phyloP scores from a whole-genome alignment of 805 yeast genomes.

The Candida railenensis region DNA sequence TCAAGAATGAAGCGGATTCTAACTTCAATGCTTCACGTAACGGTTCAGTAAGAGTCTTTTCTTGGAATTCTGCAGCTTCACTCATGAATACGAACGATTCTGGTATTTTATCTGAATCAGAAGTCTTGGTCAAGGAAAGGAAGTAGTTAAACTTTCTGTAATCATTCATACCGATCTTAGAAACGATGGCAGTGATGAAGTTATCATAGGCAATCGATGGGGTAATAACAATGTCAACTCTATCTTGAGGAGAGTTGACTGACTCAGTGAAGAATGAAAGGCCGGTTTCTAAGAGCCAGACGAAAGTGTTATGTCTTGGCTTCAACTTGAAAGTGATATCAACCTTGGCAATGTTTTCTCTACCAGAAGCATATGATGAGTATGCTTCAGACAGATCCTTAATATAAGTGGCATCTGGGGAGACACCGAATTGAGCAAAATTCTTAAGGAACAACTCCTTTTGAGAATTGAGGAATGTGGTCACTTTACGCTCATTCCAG shows the following conservation, averaged over 20 bases:
- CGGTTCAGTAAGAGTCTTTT: conserved; percentile 52
- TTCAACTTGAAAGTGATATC: conserved; percentile 60
- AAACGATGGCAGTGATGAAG: conserved; percentile 80
- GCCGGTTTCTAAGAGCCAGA: conserved; percentile 62
- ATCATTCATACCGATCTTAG: conserved; percentile 78
- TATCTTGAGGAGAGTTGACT: conserved; percentile 55
- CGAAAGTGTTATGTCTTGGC: conserved; percentile 77
- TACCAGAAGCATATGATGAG: conserved; percentile 83
- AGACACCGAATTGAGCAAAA: conserved; percentile 76
- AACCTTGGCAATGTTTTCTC: conserved; percentile 69
- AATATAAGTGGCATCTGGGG: conserved; percentile 39
- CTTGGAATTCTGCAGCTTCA: conserved; percentile 82
- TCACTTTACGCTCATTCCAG: conserved; percentile 57
- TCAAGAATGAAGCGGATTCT: conserved; percentile 49
- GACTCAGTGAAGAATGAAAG: conserved; percentile 57
- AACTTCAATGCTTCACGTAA: conserved; percentile 39
- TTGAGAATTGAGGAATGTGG: conserved; percentile 49
- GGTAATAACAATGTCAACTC: conserved; percentile 59
- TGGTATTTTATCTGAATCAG: conserved; percentile 72
- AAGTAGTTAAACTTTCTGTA: conserved; percentile 76
- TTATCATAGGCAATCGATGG: conserved; percentile 59
- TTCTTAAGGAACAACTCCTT: conserved; percentile 57
- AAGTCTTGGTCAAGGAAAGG: conserved; percentile 79
- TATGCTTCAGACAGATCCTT: conserved; percentile 64
- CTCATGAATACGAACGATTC: conserved; percentile 80